Base-by-base conservation (phyloP, 1,284 basidiomycete genomes). In the Irpex rosettiformis region DNA sequence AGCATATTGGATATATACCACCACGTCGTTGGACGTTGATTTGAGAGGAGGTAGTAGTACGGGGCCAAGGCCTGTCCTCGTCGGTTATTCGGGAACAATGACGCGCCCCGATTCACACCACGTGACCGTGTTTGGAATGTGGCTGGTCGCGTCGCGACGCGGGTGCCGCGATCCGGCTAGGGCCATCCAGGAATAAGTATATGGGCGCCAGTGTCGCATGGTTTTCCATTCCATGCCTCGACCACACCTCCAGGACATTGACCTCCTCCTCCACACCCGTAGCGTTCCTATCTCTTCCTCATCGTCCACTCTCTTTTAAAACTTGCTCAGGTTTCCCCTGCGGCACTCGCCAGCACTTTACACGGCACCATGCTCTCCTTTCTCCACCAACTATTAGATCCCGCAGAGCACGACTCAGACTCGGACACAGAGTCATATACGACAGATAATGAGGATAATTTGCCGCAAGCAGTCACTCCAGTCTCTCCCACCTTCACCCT, bases 61-160 rank as follows among this genome's bases (percentile, higher is more conserved):
- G n/a, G n/a, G n/a, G n/a, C n/a, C n/a, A n/a, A n/a, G n/a, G n/a
- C n/a, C n/a, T n/a, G n/a, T n/a, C n/a, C n/a, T n/a, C n/a, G n/a
- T n/a, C n/a, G n/a, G n/a, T n/a, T n/a, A n/a, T n/a, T n/a, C n/a
- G n/a, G n/a, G n/a, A n/a, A n/a, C n/a, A 22, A n/a, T 45, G 43
- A 45, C 43, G 43, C 43, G 43, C 16, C 33, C 43, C 16, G 43
- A n/a, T 18, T 13, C 16, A 2, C 3, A 2, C 3, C 48, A 51
- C 27, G 48, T 51, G 48, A 51, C 24, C 48, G 48, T 18, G 48
- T 25, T 6, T 6, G 3, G 48, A 29, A 27, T 10, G 48, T 29
- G 48, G 48, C 48, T 18, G 13, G 48, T 51, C 48, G 48, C 48
- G 48, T 51, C 43, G 43, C 43, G 43, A 45, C n/a, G 33, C n/a